Conservation (phyloP, 768 basidiomycete species). For the Mycena rebaudengoi region DNA sequence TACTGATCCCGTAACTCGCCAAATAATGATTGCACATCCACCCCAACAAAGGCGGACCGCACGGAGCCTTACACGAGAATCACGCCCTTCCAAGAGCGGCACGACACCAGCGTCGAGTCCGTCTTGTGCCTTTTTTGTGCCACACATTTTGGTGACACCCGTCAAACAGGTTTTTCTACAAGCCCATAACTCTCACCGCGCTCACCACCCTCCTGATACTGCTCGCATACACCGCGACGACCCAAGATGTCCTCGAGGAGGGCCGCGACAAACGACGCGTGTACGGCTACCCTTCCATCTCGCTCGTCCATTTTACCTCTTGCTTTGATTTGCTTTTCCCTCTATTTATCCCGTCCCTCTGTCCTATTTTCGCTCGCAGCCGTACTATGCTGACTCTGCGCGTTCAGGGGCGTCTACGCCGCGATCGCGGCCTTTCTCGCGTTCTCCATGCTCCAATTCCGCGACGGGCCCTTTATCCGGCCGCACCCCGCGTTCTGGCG, state of each 20-base stretch:
- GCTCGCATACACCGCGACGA: conserved; percentile 83
- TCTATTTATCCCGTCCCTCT: no score
- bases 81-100: conserved; percentile 82
- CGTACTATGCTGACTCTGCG: no score
- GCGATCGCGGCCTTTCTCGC: conserved; percentile 76
- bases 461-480: conserved; percentile 88
- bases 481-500: conserved; percentile 92
- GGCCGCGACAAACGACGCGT: conserved; percentile 82
- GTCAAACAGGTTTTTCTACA: conserved; percentile 83
- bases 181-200: conserved; percentile 81
- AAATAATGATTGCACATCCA: no score
- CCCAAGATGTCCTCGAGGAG: conserved; percentile 86
- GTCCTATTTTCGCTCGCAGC: conserved; percentile 7
- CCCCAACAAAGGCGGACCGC: conserved; percentile 72
- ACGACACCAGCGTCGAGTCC: conserved; percentile 86
- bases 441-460: conserved; percentile 89
- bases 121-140: conserved; percentile 36
- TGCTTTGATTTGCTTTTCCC: background rate
- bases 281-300: conserved; percentile 52
- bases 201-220: conserved; percentile 71
- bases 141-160: conserved; percentile 24
- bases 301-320: conserved; percentile 1
- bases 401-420: conserved; percentile 77
- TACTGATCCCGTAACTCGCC: no score
- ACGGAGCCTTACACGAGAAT: conserved; percentile 87